Percentiles rank a stretch among this genome's conserved stretches.
Evolutionary conservation across 2,329 filamentous ascomycete genomes (phyloP).

Genomic region (Emergomyces orientalis): DNA sequence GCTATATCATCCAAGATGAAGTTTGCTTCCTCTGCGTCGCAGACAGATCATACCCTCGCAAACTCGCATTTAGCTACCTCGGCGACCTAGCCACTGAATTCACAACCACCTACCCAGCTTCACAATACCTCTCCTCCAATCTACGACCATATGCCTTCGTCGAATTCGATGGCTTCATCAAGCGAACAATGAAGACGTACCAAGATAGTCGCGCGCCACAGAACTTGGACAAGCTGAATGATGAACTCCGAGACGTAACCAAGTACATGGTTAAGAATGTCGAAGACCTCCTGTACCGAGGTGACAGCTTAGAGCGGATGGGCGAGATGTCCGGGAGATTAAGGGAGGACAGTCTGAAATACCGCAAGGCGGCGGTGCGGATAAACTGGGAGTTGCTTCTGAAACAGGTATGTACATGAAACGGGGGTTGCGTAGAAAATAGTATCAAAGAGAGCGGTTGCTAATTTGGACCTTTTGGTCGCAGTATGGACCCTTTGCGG

Average conservation of each 20-base stretch:
- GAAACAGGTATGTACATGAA: slow-evolving; percentile 56
- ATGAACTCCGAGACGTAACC: slow-evolving; percentile 94
- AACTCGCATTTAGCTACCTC: slow-evolving; percentile 97
- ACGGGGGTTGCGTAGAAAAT: no score
- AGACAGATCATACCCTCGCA: slow-evolving; percentile 89
- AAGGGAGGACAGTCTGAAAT: slow-evolving; percentile 89
- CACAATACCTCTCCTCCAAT: slow-evolving; percentile 62
- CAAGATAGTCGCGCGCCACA: slow-evolving; percentile 82
- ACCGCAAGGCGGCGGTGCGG: slow-evolving; percentile 78
- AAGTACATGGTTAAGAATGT: slow-evolving; percentile 99
- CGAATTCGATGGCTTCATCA: slow-evolving; percentile 96
- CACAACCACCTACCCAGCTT: slow-evolving; percentile 66
- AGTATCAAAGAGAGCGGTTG: neutral
- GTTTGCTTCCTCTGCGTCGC: slow-evolving; percentile 91
- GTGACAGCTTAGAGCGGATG: slow-evolving; percentile 92
- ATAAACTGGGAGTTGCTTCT: slow-evolving; percentile 97
- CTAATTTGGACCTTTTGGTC: slow-evolving; percentile 1
- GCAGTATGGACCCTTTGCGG: slow-evolving; percentile 80
- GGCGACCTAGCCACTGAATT: slow-evolving; percentile 88
- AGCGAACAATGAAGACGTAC: slow-evolving; percentile 85
- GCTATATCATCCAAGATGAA: slow-evolving; percentile 74
- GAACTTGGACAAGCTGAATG: slow-evolving; percentile 91
- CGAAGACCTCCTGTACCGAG: slow-evolving; percentile 89
- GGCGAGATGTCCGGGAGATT: slow-evolving; percentile 83
- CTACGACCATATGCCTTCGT: slow-evolving; percentile 93